phyloP scores from a whole-genome alignment of 2,329 filamentous ascomycete genomes.

The Paraconiothyrium brasiliense region DNA sequence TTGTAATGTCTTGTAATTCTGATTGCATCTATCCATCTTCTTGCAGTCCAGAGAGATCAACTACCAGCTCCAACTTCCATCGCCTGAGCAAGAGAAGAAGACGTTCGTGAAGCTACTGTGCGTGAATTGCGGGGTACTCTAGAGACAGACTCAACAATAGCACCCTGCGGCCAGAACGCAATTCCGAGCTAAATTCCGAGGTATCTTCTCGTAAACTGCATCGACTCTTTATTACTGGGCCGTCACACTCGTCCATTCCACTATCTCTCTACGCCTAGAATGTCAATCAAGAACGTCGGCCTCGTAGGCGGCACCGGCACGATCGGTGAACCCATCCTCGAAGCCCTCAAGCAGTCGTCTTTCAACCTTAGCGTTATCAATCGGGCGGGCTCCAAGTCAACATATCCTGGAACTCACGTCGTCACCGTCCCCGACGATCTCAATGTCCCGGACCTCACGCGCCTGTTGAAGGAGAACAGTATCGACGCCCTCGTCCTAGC shows the following conservation, averaged over 20 bases:
- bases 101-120: background rate
- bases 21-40: too few species aligned
- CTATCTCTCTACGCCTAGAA: constrained; percentile 19
- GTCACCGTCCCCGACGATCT: constrained; percentile 52
- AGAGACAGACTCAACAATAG: constrained; percentile 3
- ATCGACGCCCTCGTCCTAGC: constrained; percentile 61
- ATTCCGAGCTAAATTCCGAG: background rate
- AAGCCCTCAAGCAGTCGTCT: constrained; percentile 41
- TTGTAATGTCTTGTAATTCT: background rate
- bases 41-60: background rate
- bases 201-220: too few species aligned
- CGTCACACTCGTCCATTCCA: too few species aligned
- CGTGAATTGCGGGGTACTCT: constrained; percentile 5
- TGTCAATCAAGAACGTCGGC: constrained; percentile 50
- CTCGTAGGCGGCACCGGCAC: constrained; percentile 53
- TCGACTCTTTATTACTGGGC: background rate
- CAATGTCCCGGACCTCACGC: constrained; percentile 40
- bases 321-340: constrained; percentile 45
- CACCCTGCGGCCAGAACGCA: background rate
- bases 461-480: constrained; percentile 56
- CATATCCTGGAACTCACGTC: constrained; percentile 55
- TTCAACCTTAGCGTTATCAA: constrained; percentile 48
- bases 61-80: background rate
- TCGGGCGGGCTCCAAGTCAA: constrained; percentile 46
- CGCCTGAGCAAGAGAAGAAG: background rate